Percentiles rank a stretch among this genome's conserved stretches.
Conservation (phyloP, 257 asterid genomes). For the Eucommia ulmoides region DNA sequence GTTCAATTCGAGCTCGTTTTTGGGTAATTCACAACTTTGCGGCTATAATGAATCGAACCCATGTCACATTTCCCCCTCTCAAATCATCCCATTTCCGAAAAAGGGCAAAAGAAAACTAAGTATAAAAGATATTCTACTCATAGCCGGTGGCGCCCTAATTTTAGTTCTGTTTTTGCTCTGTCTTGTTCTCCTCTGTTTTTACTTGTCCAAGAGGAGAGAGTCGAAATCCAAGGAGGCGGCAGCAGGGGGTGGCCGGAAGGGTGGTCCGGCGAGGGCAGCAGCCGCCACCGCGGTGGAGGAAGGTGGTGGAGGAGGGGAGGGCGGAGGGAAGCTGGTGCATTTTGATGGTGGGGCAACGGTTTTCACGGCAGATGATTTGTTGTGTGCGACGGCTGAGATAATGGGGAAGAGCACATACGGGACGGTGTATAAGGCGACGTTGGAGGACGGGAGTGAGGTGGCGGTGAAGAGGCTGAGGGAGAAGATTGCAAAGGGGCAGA, state of each 20-base stretch:
- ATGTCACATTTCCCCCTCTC: constrained; percentile 40
- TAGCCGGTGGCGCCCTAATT: constrained; percentile 64
- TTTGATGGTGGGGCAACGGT: constrained; percentile 82
- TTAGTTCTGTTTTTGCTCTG: constrained; percentile 43
- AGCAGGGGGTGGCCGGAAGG: constrained; percentile 14
- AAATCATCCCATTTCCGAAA: constrained; percentile 20
- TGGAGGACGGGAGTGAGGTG: constrained; percentile 83
- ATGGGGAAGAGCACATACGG: constrained; percentile 98
- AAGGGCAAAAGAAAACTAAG: constrained; percentile 25
- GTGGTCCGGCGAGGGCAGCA: constrained; percentile 12
- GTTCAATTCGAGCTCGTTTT: constrained; percentile 59
- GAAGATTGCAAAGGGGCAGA: constrained; percentile 73
- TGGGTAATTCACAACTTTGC: constrained; percentile 64
- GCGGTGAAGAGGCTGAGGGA: constrained; percentile 95
- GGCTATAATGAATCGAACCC: constrained; percentile 50
- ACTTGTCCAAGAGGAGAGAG: constrained; percentile 53
- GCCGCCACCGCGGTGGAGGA: constrained; percentile 26
- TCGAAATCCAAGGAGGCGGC: constrained; percentile 44
- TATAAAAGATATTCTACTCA: constrained; percentile 61
- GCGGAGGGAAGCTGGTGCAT: constrained; percentile 91
- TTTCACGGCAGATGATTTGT: constrained; percentile 77
- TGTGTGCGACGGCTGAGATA: constrained; percentile 92
- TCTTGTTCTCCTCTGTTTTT: constrained; percentile 44
- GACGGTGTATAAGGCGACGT: constrained; percentile 78
- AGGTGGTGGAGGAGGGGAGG: constrained; percentile 49